A percentile compares a stretch with the other conserved stretches of the same genome.
Evolutionary conservation across 768 basidiomycete genomes (phyloP).

Genomic region (Rubroboletus satanas): DNA sequence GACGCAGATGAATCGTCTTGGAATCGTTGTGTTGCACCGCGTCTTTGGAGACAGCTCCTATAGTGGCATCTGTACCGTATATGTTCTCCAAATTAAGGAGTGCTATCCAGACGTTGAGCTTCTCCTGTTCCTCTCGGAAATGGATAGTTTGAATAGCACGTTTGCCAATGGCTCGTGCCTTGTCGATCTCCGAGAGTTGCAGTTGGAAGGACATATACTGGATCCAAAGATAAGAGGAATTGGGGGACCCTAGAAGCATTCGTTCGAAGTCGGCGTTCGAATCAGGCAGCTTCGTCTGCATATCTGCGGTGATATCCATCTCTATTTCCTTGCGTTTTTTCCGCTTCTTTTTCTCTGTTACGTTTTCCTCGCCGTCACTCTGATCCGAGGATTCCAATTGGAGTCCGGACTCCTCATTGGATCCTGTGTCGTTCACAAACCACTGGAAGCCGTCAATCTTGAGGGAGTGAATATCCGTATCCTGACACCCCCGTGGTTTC

Average conservation of each 20-base stretch:
- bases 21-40: slow-evolving; percentile 89
- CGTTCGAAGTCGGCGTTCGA: slow-evolving; percentile 96
- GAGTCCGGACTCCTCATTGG: slow-evolving; percentile 35
- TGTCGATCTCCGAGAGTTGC: slow-evolving; percentile 93
- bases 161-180: slow-evolving; percentile 82
- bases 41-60: slow-evolving; percentile 85
- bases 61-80: slow-evolving; percentile 79
- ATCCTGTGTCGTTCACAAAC: slow-evolving; percentile 41
- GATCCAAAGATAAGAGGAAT: slow-evolving; percentile 97
- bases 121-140: slow-evolving; percentile 95
- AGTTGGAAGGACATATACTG: slow-evolving; percentile 99
- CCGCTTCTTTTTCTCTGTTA: slow-evolving; percentile 54
- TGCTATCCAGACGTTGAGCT: slow-evolving; percentile 96
- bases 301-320: slow-evolving; percentile 78
- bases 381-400: slow-evolving; percentile 46
- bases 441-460: slow-evolving; percentile 69
- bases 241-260: slow-evolving; percentile 86
- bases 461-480: slow-evolving; percentile 35
- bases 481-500: not conserved
- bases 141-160: slow-evolving; percentile 84
- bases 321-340: slow-evolving; percentile 70
- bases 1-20: slow-evolving; percentile 81
- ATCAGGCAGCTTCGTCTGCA: slow-evolving; percentile 81
- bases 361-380: slow-evolving; percentile 19
- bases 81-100: slow-evolving; percentile 90